Evolutionary conservation across 2,329 filamentous ascomycete species (phyloP), one percentile per base, ranked within the genome.

Genomic region (Teratosphaeriaceae sp.): DNA sequence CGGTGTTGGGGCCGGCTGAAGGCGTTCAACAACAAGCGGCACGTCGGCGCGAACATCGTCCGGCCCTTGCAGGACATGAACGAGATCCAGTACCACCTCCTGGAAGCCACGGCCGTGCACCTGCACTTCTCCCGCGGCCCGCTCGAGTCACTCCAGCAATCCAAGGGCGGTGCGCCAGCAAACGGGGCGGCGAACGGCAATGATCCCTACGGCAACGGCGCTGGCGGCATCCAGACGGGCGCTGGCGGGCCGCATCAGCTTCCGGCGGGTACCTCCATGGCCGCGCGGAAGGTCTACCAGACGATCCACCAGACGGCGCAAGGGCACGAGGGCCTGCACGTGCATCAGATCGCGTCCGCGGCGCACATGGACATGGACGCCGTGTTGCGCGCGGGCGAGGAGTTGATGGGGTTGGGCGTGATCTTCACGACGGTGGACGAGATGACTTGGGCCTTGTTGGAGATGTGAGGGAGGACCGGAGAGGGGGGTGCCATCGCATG

Each of bases 371-470:
- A 82, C 7, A 67, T 81, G 22, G 73, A 73, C 20, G 86, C 94
- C 35, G 84, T 92, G 12, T 70, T 82, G 54, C 78, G 75, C 40
- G 89, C 81, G n/a, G 80, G 85, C 8, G 87, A 95, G 55, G 88
- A 97, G 66, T 65, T 98, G 58, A 65, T 88, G 33, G 72, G 72
- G 2, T 68, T 78, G 43, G 87, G 88, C 22, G 61, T 87, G 55
- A 86, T 95, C 51, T 98, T 88, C 68, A 87, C 88, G 21, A 98
- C 94, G 8, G 76, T 94, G 44, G 88, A 97, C 66, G 90, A 97
- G 58, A 77, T 86, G 65, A 97, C 90, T 1, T 97, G 86, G 83
- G 87, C 88, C 33, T 72, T 94, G 50, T 70, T 96, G 47, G 37
- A 39, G 31, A 34, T 34, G 11, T 5, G 20, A 3, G 31, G 31